These are phyloP conservation scores for barrel medic (Medicago truncatula) DNA, from an alignment of 306 rosid species.

Conservation along the genomic window DNA sequence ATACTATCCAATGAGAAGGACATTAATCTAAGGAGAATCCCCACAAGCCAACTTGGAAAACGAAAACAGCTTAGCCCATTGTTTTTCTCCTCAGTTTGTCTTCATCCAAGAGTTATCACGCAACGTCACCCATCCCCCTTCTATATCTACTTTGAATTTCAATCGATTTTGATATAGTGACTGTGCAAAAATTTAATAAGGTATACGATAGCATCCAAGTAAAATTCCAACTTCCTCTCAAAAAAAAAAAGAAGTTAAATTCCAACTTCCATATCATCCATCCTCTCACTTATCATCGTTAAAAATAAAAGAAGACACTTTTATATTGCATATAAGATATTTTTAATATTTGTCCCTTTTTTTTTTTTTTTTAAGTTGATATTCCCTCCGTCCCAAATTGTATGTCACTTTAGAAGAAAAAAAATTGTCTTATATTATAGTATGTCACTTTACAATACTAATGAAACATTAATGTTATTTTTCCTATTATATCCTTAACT, in stretches of 20 bases:
- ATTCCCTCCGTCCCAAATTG: too few species aligned
- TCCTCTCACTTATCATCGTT: background rate
- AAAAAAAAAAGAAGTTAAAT: background rate
- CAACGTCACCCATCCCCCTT: background rate
- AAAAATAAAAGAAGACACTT: too few species aligned
- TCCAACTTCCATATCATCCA: background rate
- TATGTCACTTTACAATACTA: too few species aligned
- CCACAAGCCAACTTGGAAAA: constrained; percentile 8
- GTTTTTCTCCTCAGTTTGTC: constrained; percentile 36
- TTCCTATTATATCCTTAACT: too few species aligned
- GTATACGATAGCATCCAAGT: background rate
- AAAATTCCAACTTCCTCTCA: background rate
- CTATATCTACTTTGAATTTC: background rate
- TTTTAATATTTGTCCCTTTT: too few species aligned
- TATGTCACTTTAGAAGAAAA: too few species aligned
- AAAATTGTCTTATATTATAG: too few species aligned
- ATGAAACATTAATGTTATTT: too few species aligned
- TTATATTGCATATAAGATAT: too few species aligned
- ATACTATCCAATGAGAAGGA: background rate
- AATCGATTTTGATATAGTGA: background rate
- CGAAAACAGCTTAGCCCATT: constrained; percentile 56
- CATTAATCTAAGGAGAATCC: background rate
- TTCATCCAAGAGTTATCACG: background rate
- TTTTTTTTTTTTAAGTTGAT: too few species aligned
- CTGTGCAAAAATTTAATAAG: too few species aligned